phyloP scores from a whole-genome alignment of 2,329 filamentous ascomycete genomes.

The Colletotrichum endophyticum region DNA sequence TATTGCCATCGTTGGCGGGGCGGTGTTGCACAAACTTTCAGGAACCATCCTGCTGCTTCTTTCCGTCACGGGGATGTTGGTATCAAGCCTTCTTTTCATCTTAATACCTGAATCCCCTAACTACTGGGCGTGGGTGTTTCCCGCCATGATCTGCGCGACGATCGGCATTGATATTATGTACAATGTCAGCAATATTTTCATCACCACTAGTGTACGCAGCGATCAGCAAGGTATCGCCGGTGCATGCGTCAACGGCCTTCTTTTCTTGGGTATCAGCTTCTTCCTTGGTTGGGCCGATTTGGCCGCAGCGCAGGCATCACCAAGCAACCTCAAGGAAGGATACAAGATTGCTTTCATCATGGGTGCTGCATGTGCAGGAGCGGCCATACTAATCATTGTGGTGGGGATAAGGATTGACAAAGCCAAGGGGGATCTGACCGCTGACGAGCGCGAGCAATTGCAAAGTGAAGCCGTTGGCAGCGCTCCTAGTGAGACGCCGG shows the following conservation, averaged over 20 bases:
- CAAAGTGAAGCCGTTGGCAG: not conserved
- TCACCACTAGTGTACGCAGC: constrained; percentile 72
- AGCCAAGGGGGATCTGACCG: not conserved
- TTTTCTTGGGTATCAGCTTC: constrained; percentile 75
- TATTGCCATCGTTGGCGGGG: not conserved
- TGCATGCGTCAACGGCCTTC: constrained; percentile 70
- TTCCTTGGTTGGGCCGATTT: constrained; percentile 75
- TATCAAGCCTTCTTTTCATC: not conserved
- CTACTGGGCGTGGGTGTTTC: constrained; percentile 78
- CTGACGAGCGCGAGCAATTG: not conserved
- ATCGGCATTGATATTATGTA: constrained; percentile 77
- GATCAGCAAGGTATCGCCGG: constrained; percentile 73
- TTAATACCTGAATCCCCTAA: constrained; percentile 48
- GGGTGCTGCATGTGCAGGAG: constrained; percentile 57
- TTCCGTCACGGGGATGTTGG: not conserved
- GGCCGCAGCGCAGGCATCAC: constrained; percentile 44
- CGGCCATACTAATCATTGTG: constrained; percentile 57
- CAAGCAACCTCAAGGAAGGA: constrained; percentile 52
- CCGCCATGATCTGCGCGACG: constrained; percentile 70
- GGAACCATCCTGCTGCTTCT: not conserved
- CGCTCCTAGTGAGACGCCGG: not conserved
- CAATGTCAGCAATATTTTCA: constrained; percentile 77
- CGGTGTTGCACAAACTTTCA: constrained; percentile 32
- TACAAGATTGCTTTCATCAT: constrained; percentile 73
- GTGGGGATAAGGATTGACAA: constrained; percentile 43